Base-by-base conservation (phyloP, 495 filamentous ascomycete species). In the Penicillium pancosmium region DNA sequence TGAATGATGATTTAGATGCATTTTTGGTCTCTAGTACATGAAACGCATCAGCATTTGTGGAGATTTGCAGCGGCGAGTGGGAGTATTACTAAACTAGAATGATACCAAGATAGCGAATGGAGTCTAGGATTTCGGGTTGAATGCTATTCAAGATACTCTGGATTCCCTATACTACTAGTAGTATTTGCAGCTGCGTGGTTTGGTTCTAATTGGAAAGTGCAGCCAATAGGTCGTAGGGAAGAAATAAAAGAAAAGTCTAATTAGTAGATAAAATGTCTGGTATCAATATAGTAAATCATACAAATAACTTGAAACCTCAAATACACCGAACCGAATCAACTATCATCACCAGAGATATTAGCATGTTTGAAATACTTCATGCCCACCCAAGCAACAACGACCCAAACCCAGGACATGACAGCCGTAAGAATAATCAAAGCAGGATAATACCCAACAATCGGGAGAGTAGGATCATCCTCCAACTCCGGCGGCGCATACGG, bases 291-390 rank as follows among this genome's bases (percentile, higher is more conserved):
- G 2, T 48, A 48, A 13, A 46, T n/a, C 23, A 13, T 48, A 48
- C 21, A 27, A 48, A 38, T 13, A 12, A 13, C 3, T n/a, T 6
- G 12, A 38, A 38, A 38, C 11, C 40, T 41, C 16, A 38, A 54
- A 35, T 11, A 52, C 40, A 52, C 48, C 21, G 16, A 13, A 16
- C 23, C 23, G 13, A 54, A 52, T 78, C 61, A 80, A 66, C 72
- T 78, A 68, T 84, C 81, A 18, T 84, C 81, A 10, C 80, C 80
- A 7, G 76, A 75, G 64, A 97, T 95, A 75, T 96, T 94, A 6
- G 94, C 93, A 82, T 98, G 94, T 67, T 91, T 87, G 67, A 98
- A 98, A 74, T 97, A 98, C 73, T 98, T 98, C 93, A 98, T 97
- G 5, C 94, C 94, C 18, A 97, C 84, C 94, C 94, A 98, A 13